A percentile compares a stretch with the other conserved stretches of the same genome.
phyloP scores from a whole-genome alignment of 805 yeast species.

The Pichia manshurica region DNA sequence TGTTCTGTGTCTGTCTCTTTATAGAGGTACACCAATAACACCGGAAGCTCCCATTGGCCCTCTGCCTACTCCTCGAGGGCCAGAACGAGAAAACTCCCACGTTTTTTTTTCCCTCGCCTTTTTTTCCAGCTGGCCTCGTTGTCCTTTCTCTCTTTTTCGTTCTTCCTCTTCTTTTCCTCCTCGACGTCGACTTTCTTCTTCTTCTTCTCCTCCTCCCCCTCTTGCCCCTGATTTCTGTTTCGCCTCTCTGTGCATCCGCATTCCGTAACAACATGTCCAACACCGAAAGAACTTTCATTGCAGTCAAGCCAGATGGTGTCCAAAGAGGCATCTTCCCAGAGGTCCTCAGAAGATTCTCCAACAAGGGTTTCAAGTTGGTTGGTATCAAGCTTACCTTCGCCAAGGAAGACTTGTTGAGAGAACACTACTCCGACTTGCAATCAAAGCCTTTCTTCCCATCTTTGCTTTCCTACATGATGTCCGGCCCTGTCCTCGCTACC shows the following conservation, averaged over 20 bases:
- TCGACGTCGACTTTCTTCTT: no score
- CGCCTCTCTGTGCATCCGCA: no score
- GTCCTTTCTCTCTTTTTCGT: not conserved
- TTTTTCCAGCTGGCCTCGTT: not conserved
- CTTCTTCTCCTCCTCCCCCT: no score
- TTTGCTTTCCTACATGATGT: conserved; percentile 89
- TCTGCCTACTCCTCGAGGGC: no score
- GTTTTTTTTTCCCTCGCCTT: not conserved
- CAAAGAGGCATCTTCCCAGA: conserved; percentile 95
- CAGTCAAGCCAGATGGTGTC: conserved; percentile 99
- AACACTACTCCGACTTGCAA: conserved; percentile 94
- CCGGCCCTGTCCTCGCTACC: conserved; percentile 98
- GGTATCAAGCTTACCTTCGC: conserved; percentile 90
- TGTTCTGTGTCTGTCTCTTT: not conserved
- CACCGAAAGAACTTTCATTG: conserved; percentile 86
- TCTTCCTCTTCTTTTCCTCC: not conserved
- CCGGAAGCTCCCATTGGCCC: no score
- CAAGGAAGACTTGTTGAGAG: conserved; percentile 77
- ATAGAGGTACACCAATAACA: no score
- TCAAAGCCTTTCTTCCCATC: conserved; percentile 98
- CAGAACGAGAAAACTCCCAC: no score
- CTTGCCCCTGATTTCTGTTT: no score
- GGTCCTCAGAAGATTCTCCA: conserved; percentile 89
- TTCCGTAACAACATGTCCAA: conserved; percentile 38
- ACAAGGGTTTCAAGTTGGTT: conserved; percentile 96